Evolutionary conservation across 495 filamentous ascomycete species (phyloP).

Genomic region (Tirmania nivea): DNA sequence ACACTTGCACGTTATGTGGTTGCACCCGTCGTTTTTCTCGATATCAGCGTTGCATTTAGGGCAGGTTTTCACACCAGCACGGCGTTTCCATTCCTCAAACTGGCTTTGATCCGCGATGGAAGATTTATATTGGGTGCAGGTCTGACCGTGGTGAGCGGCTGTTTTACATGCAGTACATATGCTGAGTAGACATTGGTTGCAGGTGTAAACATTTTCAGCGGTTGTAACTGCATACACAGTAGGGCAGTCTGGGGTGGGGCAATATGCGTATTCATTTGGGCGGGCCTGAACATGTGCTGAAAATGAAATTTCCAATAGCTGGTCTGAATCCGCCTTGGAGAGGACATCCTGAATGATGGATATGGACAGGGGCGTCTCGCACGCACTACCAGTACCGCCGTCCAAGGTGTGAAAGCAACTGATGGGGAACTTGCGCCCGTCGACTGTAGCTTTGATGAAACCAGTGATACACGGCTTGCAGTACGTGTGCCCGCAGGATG

Average conservation of each 20-base stretch:
- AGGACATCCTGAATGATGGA: background rate
- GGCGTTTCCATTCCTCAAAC: slow-evolving; percentile 13
- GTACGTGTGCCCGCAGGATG: slow-evolving; percentile 22
- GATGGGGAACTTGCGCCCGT: slow-evolving; percentile 17
- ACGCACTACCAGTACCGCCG: background rate
- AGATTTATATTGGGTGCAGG: slow-evolving; percentile 17
- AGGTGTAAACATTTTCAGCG: slow-evolving; percentile 11
- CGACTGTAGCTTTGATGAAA: slow-evolving; percentile 12
- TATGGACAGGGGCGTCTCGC: background rate
- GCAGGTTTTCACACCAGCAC: slow-evolving; percentile 17
- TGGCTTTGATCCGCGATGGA: slow-evolving; percentile 1
- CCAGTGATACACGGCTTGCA: slow-evolving; percentile 20
- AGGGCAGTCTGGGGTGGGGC: slow-evolving; percentile 21
- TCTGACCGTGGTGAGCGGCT: slow-evolving; percentile 19
- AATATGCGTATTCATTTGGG: slow-evolving; percentile 18
- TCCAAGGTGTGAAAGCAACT: slow-evolving; percentile 8
- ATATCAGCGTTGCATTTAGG: slow-evolving; percentile 16
- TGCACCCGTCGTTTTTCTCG: slow-evolving; percentile 21
- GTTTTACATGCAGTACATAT: slow-evolving; percentile 21
- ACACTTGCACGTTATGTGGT: slow-evolving; percentile 22
- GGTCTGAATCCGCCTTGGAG: background rate
- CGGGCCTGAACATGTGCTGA: slow-evolving; percentile 14
- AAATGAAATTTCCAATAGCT: slow-evolving; percentile 18
- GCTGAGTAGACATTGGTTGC: slow-evolving; percentile 18
- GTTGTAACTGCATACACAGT: slow-evolving; percentile 11